Base-by-base conservation (phyloP, 345 rosid species). In the Syzygium grande region DNA sequence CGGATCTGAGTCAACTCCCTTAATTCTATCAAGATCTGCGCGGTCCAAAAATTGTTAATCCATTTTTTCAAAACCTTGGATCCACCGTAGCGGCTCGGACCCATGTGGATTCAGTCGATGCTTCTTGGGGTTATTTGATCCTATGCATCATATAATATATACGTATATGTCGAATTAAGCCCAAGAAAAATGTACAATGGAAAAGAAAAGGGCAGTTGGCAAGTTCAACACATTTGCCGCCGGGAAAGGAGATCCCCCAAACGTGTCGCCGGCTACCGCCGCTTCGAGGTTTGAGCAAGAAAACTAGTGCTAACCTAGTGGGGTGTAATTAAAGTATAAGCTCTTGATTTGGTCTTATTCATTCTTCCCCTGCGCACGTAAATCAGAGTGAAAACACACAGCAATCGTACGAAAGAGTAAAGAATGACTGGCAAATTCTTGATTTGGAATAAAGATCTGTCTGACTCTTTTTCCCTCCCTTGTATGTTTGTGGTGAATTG, bases 231-330 rank as follows among this genome's bases (percentile, higher is more conserved):
- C 86, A 86, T 56, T 89, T 85, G 87, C 84, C 88, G 93, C 92
- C 92, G 90, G 90, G 43, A 86, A 93, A 92, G 91, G 85, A 89
- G 95, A 92, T 92, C 93, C 89, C 11, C 53, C 55, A 43, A 92
- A 86, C 86, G 90, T 91, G 89, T 90, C 87, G 14, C 90, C 84
- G 90, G 89, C 89, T 73, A 83, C 68, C 80, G 58, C 84, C 59
- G 49, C 91, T 89, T 89, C 89, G 38, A 43, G 73, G 41, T 85
- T 91, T 43, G 87, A 91, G 92, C 92, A 84, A 90, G 83, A 73
- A 5, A 38, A 38, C 8, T 38, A 73, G 83, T 38, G 83, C 83
- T 6, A 2, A 19, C 78, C 11, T 10, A 65, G 43, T 30, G 43
- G 79, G 16, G 79, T 43, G 79, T 43, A 65, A 65, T 30, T 65